Evolutionary conservation across 2,329 filamentous ascomycete species (phyloP), one percentile per base, ranked within the genome.

Genomic region (Claviceps sp.): DNA sequence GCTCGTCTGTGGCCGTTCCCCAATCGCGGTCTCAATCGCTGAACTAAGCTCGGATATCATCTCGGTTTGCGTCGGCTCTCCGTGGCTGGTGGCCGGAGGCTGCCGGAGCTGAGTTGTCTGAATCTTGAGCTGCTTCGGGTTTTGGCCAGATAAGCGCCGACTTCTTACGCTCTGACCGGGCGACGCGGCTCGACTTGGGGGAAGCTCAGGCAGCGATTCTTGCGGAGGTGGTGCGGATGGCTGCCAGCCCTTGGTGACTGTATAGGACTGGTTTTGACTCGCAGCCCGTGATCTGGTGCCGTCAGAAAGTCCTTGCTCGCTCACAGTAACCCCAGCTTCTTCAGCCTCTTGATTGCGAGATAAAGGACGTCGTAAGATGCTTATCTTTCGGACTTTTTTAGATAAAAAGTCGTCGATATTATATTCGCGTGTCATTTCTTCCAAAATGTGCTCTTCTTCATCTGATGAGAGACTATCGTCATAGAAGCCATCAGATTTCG

Each of bases 351-450:
- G 77, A 14, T 80, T 81, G 69, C 86, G 94, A 1, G 87, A 91
- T n/a, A 26, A 42, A n/a, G 45, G 49, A n/a, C 34, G 52, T 8
- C 50, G 54, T 8, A 46, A 45, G 2, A 87, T 66, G 26, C 82
- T 76, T 16, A 80, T 60, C 17, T 84, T 87, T 77, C 52, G 49
- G 14, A 55, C 54, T 14, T 55, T 50, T 17, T 53, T 55, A 62
- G 90, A 86, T 53, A 87, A 78, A 61, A 94, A 94, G 52, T 90
- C 85, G 52, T 91, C 87, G 61, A 93, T 82, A 51, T 83, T 79
- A 65, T 89, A 91, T 50, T 86, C 88, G 56, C 79, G 81, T 0
- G 87, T 89, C 77, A 97, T 88, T 64, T 95, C 88, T 55, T 96
- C 91, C 47, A 96, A 67, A 50, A 89, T 76, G 37, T 83, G 77